These are phyloP conservation scores for Chrysopogon serrulatus DNA, from an alignment of 176 grass and related monocot species.

Conservation along the genomic window DNA sequence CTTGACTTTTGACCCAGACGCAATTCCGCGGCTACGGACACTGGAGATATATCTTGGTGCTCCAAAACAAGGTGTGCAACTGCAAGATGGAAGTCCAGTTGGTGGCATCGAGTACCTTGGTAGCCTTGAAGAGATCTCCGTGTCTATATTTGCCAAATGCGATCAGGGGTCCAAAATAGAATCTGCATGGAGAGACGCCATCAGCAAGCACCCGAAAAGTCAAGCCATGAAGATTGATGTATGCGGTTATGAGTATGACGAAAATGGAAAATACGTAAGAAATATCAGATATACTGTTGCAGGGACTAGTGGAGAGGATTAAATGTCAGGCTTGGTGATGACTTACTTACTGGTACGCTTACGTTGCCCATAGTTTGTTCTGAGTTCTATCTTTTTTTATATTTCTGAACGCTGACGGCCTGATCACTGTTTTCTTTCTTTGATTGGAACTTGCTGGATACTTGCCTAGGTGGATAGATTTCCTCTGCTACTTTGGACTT, in stretches of 20 bases:
- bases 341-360: too few relatives aligned
- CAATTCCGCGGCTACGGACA: background rate
- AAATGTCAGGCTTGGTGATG: background rate
- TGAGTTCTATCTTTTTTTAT: too few relatives aligned
- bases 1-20: background rate
- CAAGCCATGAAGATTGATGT: background rate
- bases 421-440: too few relatives aligned
- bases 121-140: background rate
- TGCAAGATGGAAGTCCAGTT: background rate
- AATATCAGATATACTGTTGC: background rate
- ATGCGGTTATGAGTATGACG: rapidly evolving
- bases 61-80: too few relatives aligned
- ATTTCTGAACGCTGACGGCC: too few relatives aligned
- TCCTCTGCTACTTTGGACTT: too few relatives aligned
- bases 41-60: too few relatives aligned
- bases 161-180: background rate
- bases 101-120: background rate
- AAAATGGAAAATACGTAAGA: background rate
- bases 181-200: background rate
- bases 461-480: too few relatives aligned
- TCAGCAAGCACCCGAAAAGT: background rate
- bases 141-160: background rate
- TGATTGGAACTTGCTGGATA: too few relatives aligned
- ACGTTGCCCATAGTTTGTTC: too few relatives aligned
- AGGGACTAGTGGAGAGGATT: too few relatives aligned